Evolutionary conservation across 192 early-diverging fungal genomes (phyloP).

Genomic region (Ambispora gerdemannii): DNA sequence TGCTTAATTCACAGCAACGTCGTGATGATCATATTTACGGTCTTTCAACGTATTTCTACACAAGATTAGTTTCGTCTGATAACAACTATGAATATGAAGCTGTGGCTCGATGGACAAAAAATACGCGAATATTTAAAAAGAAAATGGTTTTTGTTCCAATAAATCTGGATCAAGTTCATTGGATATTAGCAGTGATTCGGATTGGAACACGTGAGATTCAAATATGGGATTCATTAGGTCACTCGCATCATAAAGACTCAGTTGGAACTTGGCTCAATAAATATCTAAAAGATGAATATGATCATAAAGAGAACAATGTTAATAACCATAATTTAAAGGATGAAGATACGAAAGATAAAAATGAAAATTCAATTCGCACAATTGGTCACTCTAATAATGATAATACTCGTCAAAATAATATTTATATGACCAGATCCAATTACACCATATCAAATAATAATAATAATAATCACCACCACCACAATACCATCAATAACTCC

Average conservation of each 20-base stretch:
- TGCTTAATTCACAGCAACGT: background rate
- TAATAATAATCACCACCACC: too few species aligned
- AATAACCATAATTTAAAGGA: background rate
- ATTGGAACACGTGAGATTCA: background rate
- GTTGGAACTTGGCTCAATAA: background rate
- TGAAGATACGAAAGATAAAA: background rate
- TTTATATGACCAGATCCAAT: background rate
- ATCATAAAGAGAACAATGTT: background rate
- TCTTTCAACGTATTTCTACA: background rate
- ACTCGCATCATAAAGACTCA: background rate
- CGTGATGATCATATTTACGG: background rate
- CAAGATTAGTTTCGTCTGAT: background rate
- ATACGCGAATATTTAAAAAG: background rate
- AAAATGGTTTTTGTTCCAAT: conserved; percentile 5
- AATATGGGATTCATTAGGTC: conserved; percentile 9
- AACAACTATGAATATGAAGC: background rate
- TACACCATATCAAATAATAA: too few species aligned
- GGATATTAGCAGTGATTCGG: background rate
- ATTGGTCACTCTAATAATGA: background rate
- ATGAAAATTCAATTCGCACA: background rate
- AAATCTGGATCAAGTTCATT: background rate
- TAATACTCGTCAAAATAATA: background rate
- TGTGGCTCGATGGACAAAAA: background rate
- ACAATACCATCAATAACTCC: background rate
- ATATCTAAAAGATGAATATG: conserved; percentile 7